phyloP scores from a whole-genome alignment of 1,139 yeast species.

The Sugiyamaella pinicola region DNA sequence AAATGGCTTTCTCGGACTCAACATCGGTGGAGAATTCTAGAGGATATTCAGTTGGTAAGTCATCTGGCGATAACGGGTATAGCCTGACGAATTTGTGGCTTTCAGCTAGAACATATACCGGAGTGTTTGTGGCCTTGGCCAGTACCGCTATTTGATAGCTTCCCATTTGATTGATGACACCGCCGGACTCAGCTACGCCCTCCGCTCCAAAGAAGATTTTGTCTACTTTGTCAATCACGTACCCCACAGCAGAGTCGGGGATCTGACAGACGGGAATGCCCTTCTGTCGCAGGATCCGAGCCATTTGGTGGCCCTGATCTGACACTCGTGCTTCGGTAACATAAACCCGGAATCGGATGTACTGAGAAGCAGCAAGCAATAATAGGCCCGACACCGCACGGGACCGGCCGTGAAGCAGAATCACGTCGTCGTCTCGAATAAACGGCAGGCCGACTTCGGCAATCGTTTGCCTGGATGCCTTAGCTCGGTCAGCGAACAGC shows the following conservation, averaged over 20 bases:
- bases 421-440: constrained; percentile 87
- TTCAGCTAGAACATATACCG: constrained; percentile 92
- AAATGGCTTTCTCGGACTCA: constrained; percentile 31
- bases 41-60: constrained; percentile 65
- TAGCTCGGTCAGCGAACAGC: constrained; percentile 87
- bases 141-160: constrained; percentile 93
- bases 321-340: constrained; percentile 94
- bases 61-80: constrained; percentile 93
- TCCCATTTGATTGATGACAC: constrained; percentile 94
- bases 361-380: constrained; percentile 69
- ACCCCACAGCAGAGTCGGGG: constrained; percentile 93
- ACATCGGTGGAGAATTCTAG: constrained; percentile 41
- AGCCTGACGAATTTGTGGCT: constrained; percentile 93
- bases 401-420: constrained; percentile 88
- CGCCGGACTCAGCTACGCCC: constrained; percentile 99
- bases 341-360: constrained; percentile 82
- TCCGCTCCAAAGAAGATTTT: constrained; percentile 97
- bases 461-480: constrained; percentile 81
- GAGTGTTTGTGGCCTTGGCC: constrained; percentile 88
- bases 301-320: constrained; percentile 77
- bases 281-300: constrained; percentile 62
- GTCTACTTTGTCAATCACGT: constrained; percentile 86
- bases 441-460: constrained; percentile 88
- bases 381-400: constrained; percentile 84
- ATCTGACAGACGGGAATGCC: constrained; percentile 91